A percentile compares a stretch with the other conserved stretches of the same genome.
phyloP scores from a whole-genome alignment of 2,329 filamentous ascomycete species.

The Raffaelea albimanens region DNA sequence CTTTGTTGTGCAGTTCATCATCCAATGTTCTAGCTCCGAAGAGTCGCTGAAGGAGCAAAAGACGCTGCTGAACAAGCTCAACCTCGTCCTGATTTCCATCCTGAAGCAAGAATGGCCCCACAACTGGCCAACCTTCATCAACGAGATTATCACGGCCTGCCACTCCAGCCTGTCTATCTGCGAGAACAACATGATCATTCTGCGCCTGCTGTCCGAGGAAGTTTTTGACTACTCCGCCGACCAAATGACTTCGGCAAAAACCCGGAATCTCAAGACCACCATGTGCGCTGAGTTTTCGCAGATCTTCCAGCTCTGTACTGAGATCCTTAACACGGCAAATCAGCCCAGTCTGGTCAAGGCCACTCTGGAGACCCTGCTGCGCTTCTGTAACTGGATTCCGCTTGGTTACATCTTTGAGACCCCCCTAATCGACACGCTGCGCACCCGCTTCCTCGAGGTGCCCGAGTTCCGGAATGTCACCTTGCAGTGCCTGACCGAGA shows the following conservation, averaged over 20 bases:
- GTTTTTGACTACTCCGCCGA: slow-evolving; percentile 98
- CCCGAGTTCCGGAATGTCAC: slow-evolving; percentile 96
- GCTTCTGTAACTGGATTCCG: slow-evolving; percentile 98
- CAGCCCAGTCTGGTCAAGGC: slow-evolving; percentile 82
- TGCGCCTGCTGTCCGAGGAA: slow-evolving; percentile 90
- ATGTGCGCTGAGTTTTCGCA: slow-evolving; percentile 99
- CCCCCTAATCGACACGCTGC: slow-evolving; percentile 84
- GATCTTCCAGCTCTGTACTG: slow-evolving; percentile 95
- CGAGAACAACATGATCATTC: slow-evolving; percentile 99
- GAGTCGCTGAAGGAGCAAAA: slow-evolving; percentile 77
- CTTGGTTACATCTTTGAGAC: slow-evolving; percentile 99
- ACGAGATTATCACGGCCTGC: slow-evolving; percentile 96
- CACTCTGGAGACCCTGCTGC: slow-evolving; percentile 89
- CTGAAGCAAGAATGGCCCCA: slow-evolving; percentile 99
- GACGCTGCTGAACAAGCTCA: slow-evolving; percentile 94
- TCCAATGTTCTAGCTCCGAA: slow-evolving; percentile 83
- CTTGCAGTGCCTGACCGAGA: slow-evolving; percentile 93
- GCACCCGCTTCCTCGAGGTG: slow-evolving; percentile 83
- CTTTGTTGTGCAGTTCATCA: slow-evolving; percentile 98
- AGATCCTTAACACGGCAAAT: slow-evolving; percentile 83
- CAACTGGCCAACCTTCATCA: slow-evolving; percentile 99
- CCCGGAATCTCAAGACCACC: slow-evolving; percentile 89
- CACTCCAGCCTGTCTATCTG: slow-evolving; percentile 93
- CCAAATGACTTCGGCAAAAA: slow-evolving; percentile 98
- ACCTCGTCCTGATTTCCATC: slow-evolving; percentile 92